Evolutionary conservation across 75 land plant genomes (phyloP).

Genomic region (Cryptomeria japonica): DNA sequence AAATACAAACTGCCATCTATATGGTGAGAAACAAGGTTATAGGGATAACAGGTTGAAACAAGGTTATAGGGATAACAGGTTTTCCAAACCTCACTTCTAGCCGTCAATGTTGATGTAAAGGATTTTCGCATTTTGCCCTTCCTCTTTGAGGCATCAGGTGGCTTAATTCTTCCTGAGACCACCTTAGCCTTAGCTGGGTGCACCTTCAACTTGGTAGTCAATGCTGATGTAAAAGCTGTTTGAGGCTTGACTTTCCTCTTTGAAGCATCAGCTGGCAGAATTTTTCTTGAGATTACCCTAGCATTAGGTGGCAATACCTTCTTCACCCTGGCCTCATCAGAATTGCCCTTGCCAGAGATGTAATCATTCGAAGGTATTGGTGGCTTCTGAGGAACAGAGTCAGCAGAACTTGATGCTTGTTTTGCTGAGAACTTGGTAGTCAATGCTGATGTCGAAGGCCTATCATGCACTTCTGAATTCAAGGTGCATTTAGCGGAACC

Average conservation of each 20-base stretch:
- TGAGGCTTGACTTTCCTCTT: background rate
- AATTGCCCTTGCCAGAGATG: background rate
- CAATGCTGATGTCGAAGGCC: background rate
- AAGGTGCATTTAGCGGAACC: background rate
- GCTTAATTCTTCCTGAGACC: background rate
- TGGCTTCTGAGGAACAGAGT: background rate
- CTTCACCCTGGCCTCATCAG: background rate
- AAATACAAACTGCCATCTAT: background rate
- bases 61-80: background rate
- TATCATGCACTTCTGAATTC: background rate
- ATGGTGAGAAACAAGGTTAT: background rate
- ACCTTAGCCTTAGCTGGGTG: background rate
- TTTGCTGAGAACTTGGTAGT: background rate
- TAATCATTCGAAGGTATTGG: background rate
- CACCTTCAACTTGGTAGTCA: slow-evolving; percentile 7
- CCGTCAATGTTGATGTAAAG: slow-evolving; percentile 34
- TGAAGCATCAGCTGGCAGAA: background rate
- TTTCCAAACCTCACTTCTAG: slow-evolving; percentile 39
- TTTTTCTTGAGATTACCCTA: background rate
- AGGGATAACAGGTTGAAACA: background rate
- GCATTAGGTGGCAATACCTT: background rate
- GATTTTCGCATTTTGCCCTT: background rate
- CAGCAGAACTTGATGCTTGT: background rate
- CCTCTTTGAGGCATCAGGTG: background rate
- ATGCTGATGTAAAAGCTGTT: slow-evolving; percentile 24